Conservation (phyloP, 2,329 filamentous ascomycete species). For the Pestalotiopsis sp. region DNA sequence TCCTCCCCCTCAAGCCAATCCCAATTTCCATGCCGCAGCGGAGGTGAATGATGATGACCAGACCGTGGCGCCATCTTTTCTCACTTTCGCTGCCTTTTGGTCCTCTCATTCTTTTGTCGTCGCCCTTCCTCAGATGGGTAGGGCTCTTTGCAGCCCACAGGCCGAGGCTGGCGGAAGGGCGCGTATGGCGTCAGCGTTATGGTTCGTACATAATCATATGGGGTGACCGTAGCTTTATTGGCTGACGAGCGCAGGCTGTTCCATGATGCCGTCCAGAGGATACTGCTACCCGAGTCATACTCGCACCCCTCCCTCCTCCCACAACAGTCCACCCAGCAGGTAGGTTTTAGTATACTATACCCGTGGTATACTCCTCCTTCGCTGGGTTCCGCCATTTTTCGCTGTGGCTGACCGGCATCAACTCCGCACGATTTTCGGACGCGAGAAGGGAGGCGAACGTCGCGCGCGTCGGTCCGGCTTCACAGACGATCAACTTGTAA, state of each 20-base stretch:
- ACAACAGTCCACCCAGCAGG: background rate
- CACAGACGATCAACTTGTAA: background rate
- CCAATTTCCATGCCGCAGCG: background rate
- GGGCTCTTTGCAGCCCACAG: conserved; percentile 25
- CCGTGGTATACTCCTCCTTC: background rate
- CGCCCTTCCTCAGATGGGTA: too few relatives aligned
- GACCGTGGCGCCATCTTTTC: background rate
- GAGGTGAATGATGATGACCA: background rate
- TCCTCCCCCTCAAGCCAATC: conserved; percentile 4
- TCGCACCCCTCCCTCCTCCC: background rate
- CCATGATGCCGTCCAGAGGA: background rate
- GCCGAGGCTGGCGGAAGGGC: conserved; percentile 9
- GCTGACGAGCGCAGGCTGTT: background rate
- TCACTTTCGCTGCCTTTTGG: background rate
- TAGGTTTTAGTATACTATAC: background rate
- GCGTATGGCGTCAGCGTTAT: too few relatives aligned
- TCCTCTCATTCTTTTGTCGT: too few relatives aligned
- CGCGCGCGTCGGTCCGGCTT: background rate
- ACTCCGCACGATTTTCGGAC: background rate
- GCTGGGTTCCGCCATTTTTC: background rate
- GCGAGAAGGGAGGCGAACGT: background rate
- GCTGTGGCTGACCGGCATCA: background rate
- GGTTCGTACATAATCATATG: too few relatives aligned
- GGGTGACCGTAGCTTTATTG: background rate
- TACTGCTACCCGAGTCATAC: conserved; percentile 1